Evolutionary conservation across 306 rosid species (phyloP), one percentile per base, ranked within the genome.

Genomic region (Begonia fuchsioides): DNA sequence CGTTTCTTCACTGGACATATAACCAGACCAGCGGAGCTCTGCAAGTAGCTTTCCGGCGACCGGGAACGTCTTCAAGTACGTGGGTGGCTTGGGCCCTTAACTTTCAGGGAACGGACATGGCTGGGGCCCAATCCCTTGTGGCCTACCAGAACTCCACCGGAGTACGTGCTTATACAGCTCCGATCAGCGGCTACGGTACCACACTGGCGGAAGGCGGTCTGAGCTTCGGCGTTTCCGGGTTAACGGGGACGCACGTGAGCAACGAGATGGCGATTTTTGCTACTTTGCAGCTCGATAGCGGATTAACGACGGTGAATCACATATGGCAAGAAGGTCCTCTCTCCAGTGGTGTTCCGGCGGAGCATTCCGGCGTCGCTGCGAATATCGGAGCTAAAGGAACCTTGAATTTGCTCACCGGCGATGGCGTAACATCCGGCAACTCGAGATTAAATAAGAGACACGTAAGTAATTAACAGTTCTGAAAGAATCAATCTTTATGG

Each of bases 21-120:
- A 2, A 18, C 39, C 54, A 18, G 6, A 11, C 60, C 0, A n/a
- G 45, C 15, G 15, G 6, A 13, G 15, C 59, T 9, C 12, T 62
- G 17, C 15, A 32, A 3, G 18, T 62, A 0, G 67, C 67, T 13
- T 62, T 53, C 43, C 15, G 67, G 2, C 43, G 59, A 11, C 46
- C 60, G 1, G 9, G 11, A 3, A 49, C 60, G 11, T 2, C 38
- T 5, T 0, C 55, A 0, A 39, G 10, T 18, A 56, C 15, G 26
- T 62, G 67, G 67, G 43, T 62, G 9, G 41, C 60, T 39, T 62
- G 67, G 67, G 67, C 55, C 11, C 47, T 62, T 13, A 62, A 62
- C 18, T 53, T 44, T 13, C 41, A 15, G 5, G 5, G 55, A 9
- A 48, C 14, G 12, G 0, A 0, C 10, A 62, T 62, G 67, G 2